Conservation (phyloP, 1,284 basidiomycete species). For the Microstroma glucosiphilum region DNA sequence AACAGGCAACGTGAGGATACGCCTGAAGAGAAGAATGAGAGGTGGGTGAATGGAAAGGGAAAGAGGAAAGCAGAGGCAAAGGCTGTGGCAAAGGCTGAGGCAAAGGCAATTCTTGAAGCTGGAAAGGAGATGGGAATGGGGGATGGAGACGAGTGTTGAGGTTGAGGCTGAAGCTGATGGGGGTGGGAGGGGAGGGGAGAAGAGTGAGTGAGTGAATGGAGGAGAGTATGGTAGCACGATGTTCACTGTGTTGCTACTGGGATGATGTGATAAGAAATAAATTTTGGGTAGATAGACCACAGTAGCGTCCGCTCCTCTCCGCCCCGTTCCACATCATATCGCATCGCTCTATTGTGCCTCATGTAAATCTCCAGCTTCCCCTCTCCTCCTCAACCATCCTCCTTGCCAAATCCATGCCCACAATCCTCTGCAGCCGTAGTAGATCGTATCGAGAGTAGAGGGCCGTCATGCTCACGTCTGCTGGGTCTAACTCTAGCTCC, state of each 20-base stretch:
- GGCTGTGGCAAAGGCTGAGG: too few relatives aligned
- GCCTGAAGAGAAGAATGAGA: slow-evolving; percentile 20
- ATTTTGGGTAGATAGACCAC: not conserved
- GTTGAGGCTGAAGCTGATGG: not conserved
- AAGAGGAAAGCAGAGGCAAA: slow-evolving; percentile 8
- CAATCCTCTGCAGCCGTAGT: slow-evolving; percentile 75
- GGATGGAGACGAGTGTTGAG: too few relatives aligned
- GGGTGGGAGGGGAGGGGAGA: too few relatives aligned
- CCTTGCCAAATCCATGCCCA: slow-evolving; percentile 50
- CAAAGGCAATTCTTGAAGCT: too few relatives aligned
- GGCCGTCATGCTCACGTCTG: slow-evolving; percentile 59
- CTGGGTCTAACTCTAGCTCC: slow-evolving; percentile 61
- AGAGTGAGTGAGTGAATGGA: too few relatives aligned
- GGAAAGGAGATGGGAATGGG: too few relatives aligned
- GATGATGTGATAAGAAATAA: not conserved
- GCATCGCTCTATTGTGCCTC: not conserved
- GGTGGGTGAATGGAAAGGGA: slow-evolving; percentile 24
- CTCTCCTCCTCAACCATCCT: slow-evolving; percentile 34
- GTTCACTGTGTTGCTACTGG: too few relatives aligned
- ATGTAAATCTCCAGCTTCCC: slow-evolving; percentile 39
- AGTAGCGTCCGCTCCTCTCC: not conserved
- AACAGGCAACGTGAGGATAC: slow-evolving; percentile 21
- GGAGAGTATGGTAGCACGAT: too few relatives aligned
- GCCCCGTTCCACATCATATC: not conserved
- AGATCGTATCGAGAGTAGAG: slow-evolving; percentile 83